phyloP scores from a whole-genome alignment of 2,329 filamentous ascomycete species.

The Aspergillus sp. region DNA sequence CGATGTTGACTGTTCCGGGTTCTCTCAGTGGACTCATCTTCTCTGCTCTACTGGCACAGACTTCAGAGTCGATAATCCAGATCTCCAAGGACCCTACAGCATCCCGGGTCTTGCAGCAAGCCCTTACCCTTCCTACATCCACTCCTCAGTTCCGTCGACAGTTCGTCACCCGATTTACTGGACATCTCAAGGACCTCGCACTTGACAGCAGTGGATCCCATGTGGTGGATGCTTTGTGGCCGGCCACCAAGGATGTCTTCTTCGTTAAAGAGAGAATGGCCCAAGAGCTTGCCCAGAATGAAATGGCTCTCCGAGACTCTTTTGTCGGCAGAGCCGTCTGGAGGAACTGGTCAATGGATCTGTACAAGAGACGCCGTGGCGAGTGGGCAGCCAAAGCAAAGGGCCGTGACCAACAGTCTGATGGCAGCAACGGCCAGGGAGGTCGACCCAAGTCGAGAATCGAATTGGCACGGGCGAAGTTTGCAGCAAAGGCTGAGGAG shows the following conservation, averaged over 20 bases:
- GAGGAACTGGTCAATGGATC: slow-evolving; percentile 70
- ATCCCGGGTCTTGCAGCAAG: slow-evolving; percentile 61
- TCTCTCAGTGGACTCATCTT: slow-evolving; percentile 66
- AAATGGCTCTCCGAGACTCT: slow-evolving; percentile 59
- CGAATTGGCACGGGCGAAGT: slow-evolving; percentile 54
- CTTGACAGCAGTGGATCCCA: slow-evolving; percentile 61
- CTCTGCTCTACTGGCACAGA: slow-evolving; percentile 61
- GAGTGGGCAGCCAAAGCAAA: slow-evolving; percentile 63
- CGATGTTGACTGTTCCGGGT: slow-evolving; percentile 72
- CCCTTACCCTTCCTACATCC: slow-evolving; percentile 52
- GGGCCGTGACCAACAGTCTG: slow-evolving; percentile 35
- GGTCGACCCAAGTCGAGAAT: slow-evolving; percentile 46
- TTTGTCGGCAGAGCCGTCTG: slow-evolving; percentile 64
- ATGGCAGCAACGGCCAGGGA: slow-evolving; percentile 12
- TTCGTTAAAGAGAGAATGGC: slow-evolving; percentile 66
- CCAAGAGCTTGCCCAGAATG: slow-evolving; percentile 56
- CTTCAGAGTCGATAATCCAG: slow-evolving; percentile 51
- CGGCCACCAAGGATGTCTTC: slow-evolving; percentile 58
- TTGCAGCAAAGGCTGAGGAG: slow-evolving; percentile 39
- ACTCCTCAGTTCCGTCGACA: slow-evolving; percentile 56
- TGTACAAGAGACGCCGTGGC: slow-evolving; percentile 58
- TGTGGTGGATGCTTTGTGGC: slow-evolving; percentile 63
- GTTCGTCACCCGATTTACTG: slow-evolving; percentile 59
- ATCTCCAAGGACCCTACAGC: slow-evolving; percentile 60
- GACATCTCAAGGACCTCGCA: slow-evolving; percentile 56